Conservation (phyloP, 2,329 filamentous ascomycete species). For the Cryphonectria japonica region DNA sequence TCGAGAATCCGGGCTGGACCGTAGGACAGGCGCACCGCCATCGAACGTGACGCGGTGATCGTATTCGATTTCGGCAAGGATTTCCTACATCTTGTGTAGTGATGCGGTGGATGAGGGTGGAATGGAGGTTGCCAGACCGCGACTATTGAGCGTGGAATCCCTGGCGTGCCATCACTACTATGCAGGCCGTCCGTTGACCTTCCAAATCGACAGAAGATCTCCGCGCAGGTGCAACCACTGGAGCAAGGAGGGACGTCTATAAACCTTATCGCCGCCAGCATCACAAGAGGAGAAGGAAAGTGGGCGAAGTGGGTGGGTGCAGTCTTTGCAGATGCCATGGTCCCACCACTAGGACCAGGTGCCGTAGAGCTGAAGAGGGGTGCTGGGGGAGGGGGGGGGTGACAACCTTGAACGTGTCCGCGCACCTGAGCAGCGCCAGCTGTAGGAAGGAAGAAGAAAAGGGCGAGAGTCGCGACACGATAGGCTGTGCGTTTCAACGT, state of each 20-base stretch:
- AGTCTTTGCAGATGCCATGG: neutral
- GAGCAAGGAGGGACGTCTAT: neutral
- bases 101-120: neutral
- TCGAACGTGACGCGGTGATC: constrained; percentile 14
- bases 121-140: neutral
- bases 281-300: neutral
- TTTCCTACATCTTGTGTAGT: neutral
- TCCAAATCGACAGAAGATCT: constrained; percentile 22
- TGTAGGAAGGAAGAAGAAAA: neutral
- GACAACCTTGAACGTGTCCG: neutral
- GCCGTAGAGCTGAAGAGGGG: neutral
- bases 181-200: constrained; percentile 14
- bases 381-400: neutral
- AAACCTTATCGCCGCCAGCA: constrained; percentile 16
- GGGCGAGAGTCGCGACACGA: neutral
- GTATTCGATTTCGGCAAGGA: constrained; percentile 3
- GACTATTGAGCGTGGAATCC: constrained; percentile 4
- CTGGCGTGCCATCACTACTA: constrained; percentile 2
- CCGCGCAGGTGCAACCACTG: constrained; percentile 11
- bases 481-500: neutral
- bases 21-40: constrained; percentile 2
- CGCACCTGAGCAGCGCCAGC: neutral
- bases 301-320: neutral
- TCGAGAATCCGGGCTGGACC: constrained; percentile 13
- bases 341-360: neutral